Percentiles rank a stretch among this genome's conserved stretches.
phyloP scores from a whole-genome alignment of 2,329 filamentous ascomycete species.

The Xylaria sp. region DNA sequence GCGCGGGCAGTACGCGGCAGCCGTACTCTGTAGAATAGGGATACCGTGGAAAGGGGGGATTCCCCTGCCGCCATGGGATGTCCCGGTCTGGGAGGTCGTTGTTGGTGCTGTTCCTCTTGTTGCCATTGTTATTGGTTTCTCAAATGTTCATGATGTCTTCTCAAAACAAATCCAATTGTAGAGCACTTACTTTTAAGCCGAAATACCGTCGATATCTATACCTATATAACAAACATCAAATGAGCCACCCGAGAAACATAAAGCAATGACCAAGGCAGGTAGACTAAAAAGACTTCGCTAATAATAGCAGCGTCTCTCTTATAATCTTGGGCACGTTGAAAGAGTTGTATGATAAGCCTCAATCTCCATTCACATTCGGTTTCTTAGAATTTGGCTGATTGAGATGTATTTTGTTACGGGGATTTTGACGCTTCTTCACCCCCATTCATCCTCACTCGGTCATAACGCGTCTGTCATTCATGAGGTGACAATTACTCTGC shows the following conservation, averaged over 20 bases:
- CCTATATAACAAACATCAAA: not conserved
- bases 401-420: not conserved
- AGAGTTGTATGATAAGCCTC: not conserved
- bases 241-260: not conserved
- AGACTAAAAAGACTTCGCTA: not conserved
- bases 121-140: not conserved
- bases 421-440: not conserved
- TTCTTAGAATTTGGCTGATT: constrained; percentile 7
- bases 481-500: not conserved
- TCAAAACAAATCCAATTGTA: not conserved
- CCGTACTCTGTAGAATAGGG: not conserved
- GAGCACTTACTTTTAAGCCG: not conserved
- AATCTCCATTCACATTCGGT: not conserved
- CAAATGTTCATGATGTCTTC: not conserved
- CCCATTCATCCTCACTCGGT: not conserved
- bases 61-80: not conserved
- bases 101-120: not conserved
- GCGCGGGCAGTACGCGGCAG: not conserved
- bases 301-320: not conserved
- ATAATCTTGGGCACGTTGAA: not conserved
- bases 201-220: not conserved
- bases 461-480: not conserved
- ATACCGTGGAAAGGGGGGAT: not conserved
- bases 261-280: not conserved
- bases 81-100: not conserved